A percentile compares a stretch with the other conserved stretches of the same genome.
These are phyloP conservation scores for Talinum fruticosum DNA, from an alignment of 148 eudicot species.

Conservation along the genomic window DNA sequence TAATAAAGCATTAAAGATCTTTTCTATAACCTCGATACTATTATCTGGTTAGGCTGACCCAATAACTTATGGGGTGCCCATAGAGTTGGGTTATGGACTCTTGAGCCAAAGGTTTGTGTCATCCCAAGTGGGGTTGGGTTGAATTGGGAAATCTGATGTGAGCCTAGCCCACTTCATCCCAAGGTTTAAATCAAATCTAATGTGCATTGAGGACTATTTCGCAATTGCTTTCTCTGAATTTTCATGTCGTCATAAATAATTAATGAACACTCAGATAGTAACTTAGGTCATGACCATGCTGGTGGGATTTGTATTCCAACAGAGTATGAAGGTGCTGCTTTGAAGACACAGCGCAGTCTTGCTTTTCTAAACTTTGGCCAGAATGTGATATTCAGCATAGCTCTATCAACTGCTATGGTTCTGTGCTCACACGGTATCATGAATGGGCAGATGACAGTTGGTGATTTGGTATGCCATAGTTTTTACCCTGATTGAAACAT, in stretches of 20 bases:
- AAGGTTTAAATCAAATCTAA: neutral
- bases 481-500: conserved; percentile 1
- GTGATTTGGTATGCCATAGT: conserved; percentile 69
- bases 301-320: conserved; percentile 21
- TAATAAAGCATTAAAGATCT: neutral
- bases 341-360: conserved; percentile 93
- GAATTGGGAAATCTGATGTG: neutral
- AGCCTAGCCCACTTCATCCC: neutral
- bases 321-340: conserved; percentile 96
- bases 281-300: neutral
- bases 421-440: conserved; percentile 75
- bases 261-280: neutral
- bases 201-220: neutral
- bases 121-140: neutral
- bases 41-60: neutral
- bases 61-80: neutral
- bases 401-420: conserved; percentile 86
- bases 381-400: conserved; percentile 70
- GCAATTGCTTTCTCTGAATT: neutral
- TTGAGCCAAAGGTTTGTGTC: neutral
- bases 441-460: conserved; percentile 82
- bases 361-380: conserved; percentile 91
- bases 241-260: neutral
- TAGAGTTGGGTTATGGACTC: neutral
- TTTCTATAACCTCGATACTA: neutral